phyloP scores from a whole-genome alignment of 148 eudicot genomes.

The Fallopia convolvulus region DNA sequence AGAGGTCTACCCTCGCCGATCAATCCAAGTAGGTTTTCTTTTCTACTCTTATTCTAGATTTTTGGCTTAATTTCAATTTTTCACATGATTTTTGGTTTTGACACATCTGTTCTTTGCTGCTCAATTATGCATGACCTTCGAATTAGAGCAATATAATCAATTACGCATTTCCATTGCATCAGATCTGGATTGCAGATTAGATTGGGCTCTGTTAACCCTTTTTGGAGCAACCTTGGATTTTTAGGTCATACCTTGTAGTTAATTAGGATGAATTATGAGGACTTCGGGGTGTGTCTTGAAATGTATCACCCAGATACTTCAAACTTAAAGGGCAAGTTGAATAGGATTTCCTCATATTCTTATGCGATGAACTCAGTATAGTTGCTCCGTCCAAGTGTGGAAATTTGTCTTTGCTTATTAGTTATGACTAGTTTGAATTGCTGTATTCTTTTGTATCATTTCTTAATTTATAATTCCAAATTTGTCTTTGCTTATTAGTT shows the following conservation, averaged over 20 bases:
- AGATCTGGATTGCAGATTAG: not conserved
- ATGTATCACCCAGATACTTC: not conserved
- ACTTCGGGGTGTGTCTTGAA: not conserved
- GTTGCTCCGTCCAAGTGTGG: no score
- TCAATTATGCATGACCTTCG: not conserved
- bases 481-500: no score
- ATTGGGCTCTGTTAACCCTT: not conserved
- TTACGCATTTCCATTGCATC: not conserved
- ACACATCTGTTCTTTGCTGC: not conserved
- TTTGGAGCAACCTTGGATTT: not conserved
- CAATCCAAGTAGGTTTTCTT: not conserved
- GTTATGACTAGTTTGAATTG: not conserved
- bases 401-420: not conserved
- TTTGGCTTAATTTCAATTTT: not conserved
- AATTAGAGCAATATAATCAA: not conserved
- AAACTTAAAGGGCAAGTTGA: not conserved
- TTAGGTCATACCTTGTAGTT: not conserved
- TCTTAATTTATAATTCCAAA: not conserved
- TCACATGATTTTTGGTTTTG: not conserved
- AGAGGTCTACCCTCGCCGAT: slow-evolving; percentile 6
- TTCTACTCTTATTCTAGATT: not conserved
- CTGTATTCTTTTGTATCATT: not conserved
- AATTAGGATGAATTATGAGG: not conserved
- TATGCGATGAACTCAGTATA: not conserved
- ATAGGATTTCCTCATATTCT: not conserved